phyloP scores from a whole-genome alignment of 176 grass and related monocot species.

The Puccinellia tenuiflora region DNA sequence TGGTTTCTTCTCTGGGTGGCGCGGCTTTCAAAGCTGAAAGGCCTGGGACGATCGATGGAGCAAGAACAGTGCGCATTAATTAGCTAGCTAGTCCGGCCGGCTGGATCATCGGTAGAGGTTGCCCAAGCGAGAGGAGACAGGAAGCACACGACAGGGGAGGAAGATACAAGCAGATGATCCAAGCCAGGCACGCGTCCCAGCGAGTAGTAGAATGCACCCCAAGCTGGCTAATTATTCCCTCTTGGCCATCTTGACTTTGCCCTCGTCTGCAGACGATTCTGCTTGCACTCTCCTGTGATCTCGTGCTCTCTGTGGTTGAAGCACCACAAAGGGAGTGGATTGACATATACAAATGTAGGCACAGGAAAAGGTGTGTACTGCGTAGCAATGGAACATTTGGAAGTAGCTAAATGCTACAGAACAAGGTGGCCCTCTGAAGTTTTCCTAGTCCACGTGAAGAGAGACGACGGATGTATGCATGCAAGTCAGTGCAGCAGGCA shows the following conservation, averaged over 20 bases:
- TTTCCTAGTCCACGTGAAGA: slow-evolving; percentile 27
- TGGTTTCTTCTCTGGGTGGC: slow-evolving; percentile 45
- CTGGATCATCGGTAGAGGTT: neutral
- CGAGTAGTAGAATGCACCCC: neutral
- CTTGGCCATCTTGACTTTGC: slow-evolving; percentile 21
- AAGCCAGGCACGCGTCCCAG: slow-evolving; percentile 19
- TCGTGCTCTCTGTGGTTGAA: neutral
- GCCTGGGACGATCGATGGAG: neutral
- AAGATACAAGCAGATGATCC: slow-evolving; percentile 29
- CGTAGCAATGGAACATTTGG: slow-evolving; percentile 24
- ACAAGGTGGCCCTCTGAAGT: slow-evolving; percentile 25
- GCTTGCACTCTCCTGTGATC: neutral
- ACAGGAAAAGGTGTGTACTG: slow-evolving; percentile 2
- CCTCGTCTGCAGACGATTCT: neutral
- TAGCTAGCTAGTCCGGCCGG: neutral
- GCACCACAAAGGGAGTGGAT: neutral
- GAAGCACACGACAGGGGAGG: slow-evolving; percentile 24
- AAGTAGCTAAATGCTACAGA: slow-evolving; percentile 42
- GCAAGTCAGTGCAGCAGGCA: slow-evolving; percentile 21
- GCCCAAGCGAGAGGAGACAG: neutral
- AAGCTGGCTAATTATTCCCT: slow-evolving; percentile 1
- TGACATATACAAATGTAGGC: slow-evolving; percentile 7
- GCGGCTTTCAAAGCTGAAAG: slow-evolving; percentile 41
- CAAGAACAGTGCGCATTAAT: slow-evolving; percentile 16
- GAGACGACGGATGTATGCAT: slow-evolving; percentile 27